A percentile compares a stretch with the other conserved stretches of the same genome.
Evolutionary conservation across 2,329 filamentous ascomycete genomes (phyloP).

Genomic region (Clonostachys chloroleuca): DNA sequence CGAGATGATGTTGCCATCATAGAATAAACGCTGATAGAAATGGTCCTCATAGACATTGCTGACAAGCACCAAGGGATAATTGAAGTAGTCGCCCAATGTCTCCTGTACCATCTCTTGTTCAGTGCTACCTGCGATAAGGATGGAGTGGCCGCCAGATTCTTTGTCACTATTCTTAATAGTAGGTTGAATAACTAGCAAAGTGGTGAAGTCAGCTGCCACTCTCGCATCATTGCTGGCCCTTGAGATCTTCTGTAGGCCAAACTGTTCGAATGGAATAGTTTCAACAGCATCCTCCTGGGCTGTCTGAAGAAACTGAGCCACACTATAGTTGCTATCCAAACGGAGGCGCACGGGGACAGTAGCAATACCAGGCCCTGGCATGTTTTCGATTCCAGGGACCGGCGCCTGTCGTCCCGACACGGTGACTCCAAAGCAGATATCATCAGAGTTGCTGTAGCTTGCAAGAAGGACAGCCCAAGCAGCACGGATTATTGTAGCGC

Average conservation of each 20-base stretch:
- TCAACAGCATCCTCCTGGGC: conserved; percentile 5
- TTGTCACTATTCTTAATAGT: not conserved
- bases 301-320: conserved; percentile 13
- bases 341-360: not conserved
- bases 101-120: not conserved
- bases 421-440: not conserved
- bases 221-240: conserved; percentile 3
- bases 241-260: conserved; percentile 4
- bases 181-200: conserved; percentile 11
- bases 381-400: not conserved
- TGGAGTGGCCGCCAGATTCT: too few species aligned
- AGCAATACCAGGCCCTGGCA: not conserved
- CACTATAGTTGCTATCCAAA: not conserved
- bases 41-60: not conserved
- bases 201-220: conserved; percentile 10
- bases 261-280: conserved; percentile 3
- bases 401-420: not conserved
- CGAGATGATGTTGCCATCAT: not conserved
- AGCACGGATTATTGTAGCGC: conserved; percentile 7
- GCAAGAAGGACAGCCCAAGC: not conserved
- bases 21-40: not conserved
- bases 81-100: not conserved
- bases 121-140: not conserved
- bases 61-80: not conserved
- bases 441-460: not conserved